Evolutionary conservation across 1,284 basidiomycete species (phyloP).

Genomic region (Pseudozyma hubeiensis): DNA sequence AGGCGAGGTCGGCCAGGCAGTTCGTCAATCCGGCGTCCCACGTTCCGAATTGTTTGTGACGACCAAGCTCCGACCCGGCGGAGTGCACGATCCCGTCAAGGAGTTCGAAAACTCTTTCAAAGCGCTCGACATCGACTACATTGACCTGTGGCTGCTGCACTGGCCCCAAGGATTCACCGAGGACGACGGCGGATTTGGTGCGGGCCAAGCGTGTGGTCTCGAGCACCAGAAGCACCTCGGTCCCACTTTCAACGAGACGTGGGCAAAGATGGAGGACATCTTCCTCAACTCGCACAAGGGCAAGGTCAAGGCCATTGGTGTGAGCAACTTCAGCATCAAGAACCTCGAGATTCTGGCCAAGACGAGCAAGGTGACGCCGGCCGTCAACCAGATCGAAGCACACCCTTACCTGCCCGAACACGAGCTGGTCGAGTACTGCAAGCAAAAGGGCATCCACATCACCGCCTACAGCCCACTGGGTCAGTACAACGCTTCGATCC

Average conservation of each 20-base stretch:
- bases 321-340: slow-evolving; percentile 69
- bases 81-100: slow-evolving; percentile 41
- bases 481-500: slow-evolving; percentile 79
- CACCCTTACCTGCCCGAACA: slow-evolving; percentile 71
- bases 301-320: slow-evolving; percentile 73
- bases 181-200: slow-evolving; percentile 7
- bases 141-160: slow-evolving; percentile 69
- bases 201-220: slow-evolving; percentile 18
- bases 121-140: slow-evolving; percentile 78
- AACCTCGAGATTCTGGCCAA: slow-evolving; percentile 51
- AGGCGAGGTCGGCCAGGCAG: slow-evolving; percentile 83
- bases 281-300: slow-evolving; percentile 58
- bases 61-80: slow-evolving; percentile 79
- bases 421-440: slow-evolving; percentile 77
- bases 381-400: slow-evolving; percentile 61
- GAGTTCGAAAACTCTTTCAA: slow-evolving; percentile 79
- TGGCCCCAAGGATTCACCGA: slow-evolving; percentile 49
- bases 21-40: slow-evolving; percentile 78
- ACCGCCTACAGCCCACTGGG: slow-evolving; percentile 88
- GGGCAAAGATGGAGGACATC: slow-evolving; percentile 62
- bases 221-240: slow-evolving; percentile 41
- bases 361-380: slow-evolving; percentile 55
- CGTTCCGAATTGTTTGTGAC: slow-evolving; percentile 86
- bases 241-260: slow-evolving; percentile 53
- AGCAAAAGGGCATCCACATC: slow-evolving; percentile 77